These are phyloP conservation scores for Gynandropsis gynandra DNA, from an alignment of 345 rosid genomes.

Conservation along the genomic window DNA sequence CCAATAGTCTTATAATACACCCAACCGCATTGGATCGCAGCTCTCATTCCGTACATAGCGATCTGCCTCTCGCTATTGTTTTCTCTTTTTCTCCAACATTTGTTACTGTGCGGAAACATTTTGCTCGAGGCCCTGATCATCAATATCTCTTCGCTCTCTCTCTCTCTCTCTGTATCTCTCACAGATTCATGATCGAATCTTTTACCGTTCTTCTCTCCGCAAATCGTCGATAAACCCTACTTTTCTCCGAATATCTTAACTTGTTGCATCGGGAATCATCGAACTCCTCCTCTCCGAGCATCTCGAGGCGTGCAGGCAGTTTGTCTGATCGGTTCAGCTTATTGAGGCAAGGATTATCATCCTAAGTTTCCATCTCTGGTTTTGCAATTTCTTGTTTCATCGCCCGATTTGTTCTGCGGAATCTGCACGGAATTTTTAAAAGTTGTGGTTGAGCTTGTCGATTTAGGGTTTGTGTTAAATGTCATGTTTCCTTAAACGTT, in stretches of 20 bases:
- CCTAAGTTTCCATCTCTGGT: not conserved
- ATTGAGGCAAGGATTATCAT: conserved; percentile 18
- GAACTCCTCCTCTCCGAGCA: conserved; percentile 16
- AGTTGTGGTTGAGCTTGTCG: conserved; percentile 18
- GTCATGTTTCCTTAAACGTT: too few species aligned
- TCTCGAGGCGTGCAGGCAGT: conserved; percentile 16
- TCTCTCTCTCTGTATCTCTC: conserved; percentile 2
- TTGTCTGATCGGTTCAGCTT: conserved; percentile 16
- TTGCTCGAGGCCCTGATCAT: conserved; percentile 22
- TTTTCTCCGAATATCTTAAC: conserved; percentile 7
- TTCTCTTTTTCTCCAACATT: conserved; percentile 11
- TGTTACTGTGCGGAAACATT: conserved; percentile 13
- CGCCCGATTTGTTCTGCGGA: conserved; percentile 4
- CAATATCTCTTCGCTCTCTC: too few species aligned
- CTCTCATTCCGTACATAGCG: conserved; percentile 7
- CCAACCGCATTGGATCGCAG: not conserved
- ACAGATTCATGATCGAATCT: conserved; percentile 19
- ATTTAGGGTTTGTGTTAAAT: conserved; percentile 26
- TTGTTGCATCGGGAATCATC: conserved; percentile 16
- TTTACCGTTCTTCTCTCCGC: conserved; percentile 2
- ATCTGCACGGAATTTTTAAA: conserved; percentile 10
- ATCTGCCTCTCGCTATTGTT: conserved; percentile 17
- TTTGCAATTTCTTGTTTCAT: not conserved
- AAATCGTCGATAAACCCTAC: conserved; percentile 10
- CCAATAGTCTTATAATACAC: conserved; percentile 4